Percentiles rank a stretch among this genome's conserved stretches.
Evolutionary conservation across 164 flowering plant species (phyloP).

Genomic region (Nymphaea thermarum): DNA sequence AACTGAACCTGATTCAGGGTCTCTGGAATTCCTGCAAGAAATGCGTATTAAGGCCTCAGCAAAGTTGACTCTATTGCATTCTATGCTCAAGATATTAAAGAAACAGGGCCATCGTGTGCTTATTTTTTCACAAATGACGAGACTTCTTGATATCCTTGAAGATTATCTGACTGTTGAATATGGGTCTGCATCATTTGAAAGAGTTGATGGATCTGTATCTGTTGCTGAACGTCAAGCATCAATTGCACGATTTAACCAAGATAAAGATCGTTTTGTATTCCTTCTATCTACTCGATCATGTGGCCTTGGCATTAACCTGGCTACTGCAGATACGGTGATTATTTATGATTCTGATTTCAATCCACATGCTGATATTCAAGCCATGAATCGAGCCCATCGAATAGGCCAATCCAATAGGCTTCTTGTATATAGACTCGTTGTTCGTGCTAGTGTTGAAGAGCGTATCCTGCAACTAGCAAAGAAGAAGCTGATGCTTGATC

Average conservation of each 20-base stretch:
- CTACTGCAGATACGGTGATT: conserved; percentile 96
- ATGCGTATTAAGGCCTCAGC: conserved; percentile 99
- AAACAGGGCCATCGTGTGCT: conserved; percentile 93
- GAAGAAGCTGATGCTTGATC: conserved; percentile 98
- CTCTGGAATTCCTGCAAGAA: conserved; percentile 91
- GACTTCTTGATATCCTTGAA: conserved; percentile 96
- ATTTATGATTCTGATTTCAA: conserved; percentile 99
- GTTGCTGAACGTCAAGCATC: conserved; percentile 94
- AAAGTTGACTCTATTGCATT: conserved; percentile 84
- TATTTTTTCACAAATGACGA: conserved; percentile 98
- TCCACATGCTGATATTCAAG: conserved; percentile 99
- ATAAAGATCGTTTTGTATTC: conserved; percentile 88
- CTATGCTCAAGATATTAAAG: conserved; percentile 73
- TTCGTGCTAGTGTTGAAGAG: conserved; percentile 99
- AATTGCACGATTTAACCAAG: conserved; percentile 91
- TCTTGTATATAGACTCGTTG: conserved; percentile 92
- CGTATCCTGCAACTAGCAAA: conserved; percentile 97
- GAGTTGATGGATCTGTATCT: conserved; percentile 98
- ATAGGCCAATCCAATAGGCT: conserved; percentile 96
- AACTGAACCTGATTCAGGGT: conserved; percentile 94
- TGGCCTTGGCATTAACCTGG: conserved; percentile 98
- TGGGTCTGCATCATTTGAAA: conserved; percentile 89
- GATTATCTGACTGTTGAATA: conserved; percentile 84
- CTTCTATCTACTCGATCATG: conserved; percentile 92
- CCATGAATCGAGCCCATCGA: conserved; percentile 99